Base-by-base conservation (phyloP, 202 grass and related monocot species). In the Setaria italica region DNA sequence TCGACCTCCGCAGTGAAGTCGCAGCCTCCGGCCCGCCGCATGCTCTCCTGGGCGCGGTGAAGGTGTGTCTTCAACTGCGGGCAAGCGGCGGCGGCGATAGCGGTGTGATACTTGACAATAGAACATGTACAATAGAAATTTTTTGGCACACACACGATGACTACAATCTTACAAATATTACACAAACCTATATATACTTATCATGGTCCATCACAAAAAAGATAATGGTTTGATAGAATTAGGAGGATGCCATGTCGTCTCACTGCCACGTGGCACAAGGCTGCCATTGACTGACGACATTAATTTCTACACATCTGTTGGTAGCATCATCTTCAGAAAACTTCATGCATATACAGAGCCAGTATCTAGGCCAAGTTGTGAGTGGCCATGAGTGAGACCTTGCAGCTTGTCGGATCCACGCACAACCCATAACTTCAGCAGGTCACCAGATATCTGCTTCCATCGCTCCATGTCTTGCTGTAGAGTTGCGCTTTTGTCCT, bases 361-460 rank as follows among this genome's bases (percentile, higher is more conserved):
- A 64, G 5, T 66, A 15, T 8, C 14, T 37, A 66, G 0, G 33
- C 32, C 13, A 35, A 16, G 63, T 66, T 66, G 14, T 2, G 6
- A 9, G 33, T 66, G 33, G 2, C 65, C 65, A 20, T 73, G 6
- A 73, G 11, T 34, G 16, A 74, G 4, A n/a, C 13, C 25, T 17
- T 54, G 71, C 20, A 74, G 25, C 17, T 51, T 74, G 15, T 34
- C 50, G 33, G 70, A 74, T 6, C 7, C 7, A 53, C 70, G 70
- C 3, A 74, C 70, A 53, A 53, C 70, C 29, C 70, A 74, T 17
- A 74, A 53, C 46, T 73, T 74, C 3, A 74, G 25, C 7, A 53
- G 4, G 70, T 53, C 29, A 15, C 1, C 2, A 9, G 21, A 74
- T 3, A 74, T 7, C 7, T 1, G 1, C 4, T 34, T 74, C 71